A percentile compares a stretch with the other conserved stretches of the same genome.
These are phyloP conservation scores for Prunus yedoensis DNA, from an alignment of 331 rosid species.

Conservation along the genomic window DNA sequence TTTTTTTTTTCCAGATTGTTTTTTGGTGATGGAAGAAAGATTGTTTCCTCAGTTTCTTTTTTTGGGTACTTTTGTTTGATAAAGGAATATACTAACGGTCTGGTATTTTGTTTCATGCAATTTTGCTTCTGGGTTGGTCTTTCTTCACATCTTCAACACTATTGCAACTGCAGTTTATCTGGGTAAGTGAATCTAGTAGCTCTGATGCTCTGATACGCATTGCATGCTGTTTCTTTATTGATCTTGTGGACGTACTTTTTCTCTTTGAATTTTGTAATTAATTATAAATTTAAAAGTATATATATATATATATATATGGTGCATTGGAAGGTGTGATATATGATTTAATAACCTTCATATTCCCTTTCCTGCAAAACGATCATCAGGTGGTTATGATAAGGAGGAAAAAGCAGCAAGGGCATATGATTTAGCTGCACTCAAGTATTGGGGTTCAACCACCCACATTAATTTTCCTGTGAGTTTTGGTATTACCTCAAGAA, in stretches of 20 bases:
- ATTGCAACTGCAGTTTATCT: conserved; percentile 71
- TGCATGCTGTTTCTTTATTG: conserved; percentile 20
- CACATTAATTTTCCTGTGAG: conserved; percentile 97
- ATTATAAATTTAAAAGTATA: not conserved
- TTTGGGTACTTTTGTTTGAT: conserved; percentile 3
- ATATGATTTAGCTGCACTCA: conserved; percentile 96
- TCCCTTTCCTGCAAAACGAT: conserved; percentile 19
- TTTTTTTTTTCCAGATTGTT: too few species aligned
- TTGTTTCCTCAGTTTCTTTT: not conserved
- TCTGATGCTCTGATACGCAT: not conserved
- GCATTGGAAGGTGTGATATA: conserved; percentile 40
- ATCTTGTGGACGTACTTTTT: conserved; percentile 16
- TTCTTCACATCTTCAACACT: conserved; percentile 35
- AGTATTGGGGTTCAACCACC: conserved; percentile 98
- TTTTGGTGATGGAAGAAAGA: not conserved
- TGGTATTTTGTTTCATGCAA: conserved; percentile 39
- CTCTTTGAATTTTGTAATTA: not conserved
- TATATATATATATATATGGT: not conserved
- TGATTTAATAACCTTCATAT: not conserved
- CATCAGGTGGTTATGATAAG: conserved; percentile 95
- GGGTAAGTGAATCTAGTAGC: conserved; percentile 49
- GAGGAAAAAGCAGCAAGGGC: conserved; percentile 99
- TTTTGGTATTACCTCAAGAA: not conserved
- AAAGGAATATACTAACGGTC: conserved; percentile 28
- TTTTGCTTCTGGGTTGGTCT: conserved; percentile 32